These are phyloP conservation scores for Chimonanthus praecox DNA, from an alignment of 164 flowering plant species.

Conservation along the genomic window DNA sequence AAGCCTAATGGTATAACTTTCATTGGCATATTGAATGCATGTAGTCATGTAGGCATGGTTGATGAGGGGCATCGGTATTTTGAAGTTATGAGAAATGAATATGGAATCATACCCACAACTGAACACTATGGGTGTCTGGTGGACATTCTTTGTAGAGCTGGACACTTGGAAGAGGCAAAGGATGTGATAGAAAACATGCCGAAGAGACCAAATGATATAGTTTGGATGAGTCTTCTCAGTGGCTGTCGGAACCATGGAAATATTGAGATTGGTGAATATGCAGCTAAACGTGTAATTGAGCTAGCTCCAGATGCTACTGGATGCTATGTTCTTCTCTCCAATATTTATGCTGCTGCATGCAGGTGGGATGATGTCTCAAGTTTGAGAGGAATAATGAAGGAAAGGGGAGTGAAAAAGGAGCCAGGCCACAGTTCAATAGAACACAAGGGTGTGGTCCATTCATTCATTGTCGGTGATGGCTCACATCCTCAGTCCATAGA, in stretches of 20 bases:
- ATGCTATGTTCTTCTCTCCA: slow-evolving; percentile 19
- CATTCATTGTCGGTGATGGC: slow-evolving; percentile 14
- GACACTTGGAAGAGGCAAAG: slow-evolving; percentile 19
- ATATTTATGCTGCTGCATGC: slow-evolving; percentile 17
- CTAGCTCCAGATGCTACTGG: slow-evolving; percentile 14
- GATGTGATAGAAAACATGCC: slow-evolving; percentile 17
- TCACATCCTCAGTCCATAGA: slow-evolving; percentile 14
- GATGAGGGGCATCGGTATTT: slow-evolving; percentile 12
- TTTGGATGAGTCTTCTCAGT: slow-evolving; percentile 19
- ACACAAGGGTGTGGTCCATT: slow-evolving; percentile 8
- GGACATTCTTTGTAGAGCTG: slow-evolving; percentile 17
- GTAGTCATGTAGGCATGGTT: slow-evolving; percentile 17
- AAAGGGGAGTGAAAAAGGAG: slow-evolving; percentile 12
- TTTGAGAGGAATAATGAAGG: slow-evolving; percentile 18
- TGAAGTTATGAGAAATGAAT: slow-evolving; percentile 9
- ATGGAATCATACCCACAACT: slow-evolving; percentile 13
- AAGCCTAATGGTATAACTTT: slow-evolving; percentile 18
- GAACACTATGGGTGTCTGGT: slow-evolving; percentile 25
- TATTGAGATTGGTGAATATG: slow-evolving; percentile 16
- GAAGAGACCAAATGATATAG: slow-evolving; percentile 8
- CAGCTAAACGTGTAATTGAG: slow-evolving; percentile 12
- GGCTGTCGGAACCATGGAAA: slow-evolving; percentile 16
- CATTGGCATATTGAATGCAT: slow-evolving; percentile 19
- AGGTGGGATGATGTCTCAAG: slow-evolving; percentile 12
- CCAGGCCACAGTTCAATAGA: slow-evolving; percentile 21